Evolutionary conservation across 2,329 filamentous ascomycete genomes (phyloP), one percentile per base, ranked within the genome.

Genomic region (Aspergillus versicolor): DNA sequence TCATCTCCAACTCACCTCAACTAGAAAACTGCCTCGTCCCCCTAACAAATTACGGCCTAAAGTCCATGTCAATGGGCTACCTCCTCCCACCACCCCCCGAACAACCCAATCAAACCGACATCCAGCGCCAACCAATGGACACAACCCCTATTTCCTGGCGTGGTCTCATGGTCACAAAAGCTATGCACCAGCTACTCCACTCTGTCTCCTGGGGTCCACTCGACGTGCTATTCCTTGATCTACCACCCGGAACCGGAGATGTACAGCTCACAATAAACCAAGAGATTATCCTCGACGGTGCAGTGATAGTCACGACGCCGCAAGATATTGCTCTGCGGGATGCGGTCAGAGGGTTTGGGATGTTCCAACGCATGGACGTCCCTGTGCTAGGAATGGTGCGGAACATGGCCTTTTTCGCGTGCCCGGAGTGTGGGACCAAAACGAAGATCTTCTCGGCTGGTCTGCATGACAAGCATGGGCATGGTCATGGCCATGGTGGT

Each of bases 221-320:
- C 3, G 94, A 99, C 71, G 78, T 97, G 2, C 81, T 99, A 1
- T 88, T 99, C 3, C 79, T 99, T 2, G 94, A 99, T 72, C 77
- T 99, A 48, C 94, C 94, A 0, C 94, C 94, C 0, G 94, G 94
- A 3, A 99, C 94, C 0, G 94, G 94, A 22, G 94, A 99, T 69
- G 93, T 93, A 0, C 94, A 99, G 70, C 81, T 99, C 63, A 97
- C 91, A n/a, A 94, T 99, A 60, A 93, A 91, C 15, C 94, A 99
- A 73, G 93, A 97, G 76, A 82, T 99, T 11, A 81, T 90, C n/a
- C 79, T 99, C 2, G 90, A 95, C 65, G 93, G 92, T 82, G 77
- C 71, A 0, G 80, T 97, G 15, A 90, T 99, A 37, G 87, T 99
- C 2, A 94, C 91, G 0, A 99, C 94, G 0, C 94, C 94, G 2